phyloP scores from a whole-genome alignment of 2,329 filamentous ascomycete genomes.

The Phaeosphaeriaceae sp. region DNA sequence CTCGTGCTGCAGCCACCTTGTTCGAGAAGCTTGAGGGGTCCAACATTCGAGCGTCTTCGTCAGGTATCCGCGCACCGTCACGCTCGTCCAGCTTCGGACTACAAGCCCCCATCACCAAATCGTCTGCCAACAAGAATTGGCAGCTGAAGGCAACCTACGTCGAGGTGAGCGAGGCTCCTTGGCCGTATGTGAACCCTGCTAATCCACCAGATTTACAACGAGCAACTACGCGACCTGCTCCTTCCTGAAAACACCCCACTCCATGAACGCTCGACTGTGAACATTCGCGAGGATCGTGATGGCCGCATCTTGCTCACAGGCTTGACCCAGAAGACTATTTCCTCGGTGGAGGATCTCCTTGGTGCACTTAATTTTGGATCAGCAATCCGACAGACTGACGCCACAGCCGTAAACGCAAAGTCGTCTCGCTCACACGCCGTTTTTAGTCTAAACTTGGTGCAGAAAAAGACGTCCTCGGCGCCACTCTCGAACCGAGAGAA shows the following conservation, averaged over 20 bases:
- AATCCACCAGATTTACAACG: constrained; percentile 83
- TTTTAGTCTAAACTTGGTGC: constrained; percentile 91
- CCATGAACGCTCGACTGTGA: constrained; percentile 78
- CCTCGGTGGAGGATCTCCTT: constrained; percentile 89
- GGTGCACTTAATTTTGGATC: constrained; percentile 91
- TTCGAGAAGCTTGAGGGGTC: constrained; percentile 84
- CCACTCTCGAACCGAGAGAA: constrained; percentile 71
- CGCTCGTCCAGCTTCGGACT: constrained; percentile 74
- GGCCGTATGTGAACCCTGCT: not conserved
- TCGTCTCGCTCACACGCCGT: constrained; percentile 98
- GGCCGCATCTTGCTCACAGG: constrained; percentile 94
- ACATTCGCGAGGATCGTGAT: constrained; percentile 91
- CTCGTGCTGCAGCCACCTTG: constrained; percentile 82
- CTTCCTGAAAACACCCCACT: constrained; percentile 74
- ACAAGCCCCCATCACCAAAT: constrained; percentile 50
- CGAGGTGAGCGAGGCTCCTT: constrained; percentile 54
- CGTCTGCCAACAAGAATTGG: constrained; percentile 76
- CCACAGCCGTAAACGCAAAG: constrained; percentile 96
- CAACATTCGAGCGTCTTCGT: constrained; percentile 68
- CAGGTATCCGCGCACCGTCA: constrained; percentile 71
- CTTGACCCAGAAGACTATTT: constrained; percentile 84
- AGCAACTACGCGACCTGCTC: constrained; percentile 89
- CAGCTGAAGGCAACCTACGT: constrained; percentile 93
- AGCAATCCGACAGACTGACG: constrained; percentile 92
- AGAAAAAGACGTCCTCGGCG: constrained; percentile 71